Evolutionary conservation across 1,139 yeast genomes (phyloP).

Genomic region (Arxiozyma slooffiae): DNA sequence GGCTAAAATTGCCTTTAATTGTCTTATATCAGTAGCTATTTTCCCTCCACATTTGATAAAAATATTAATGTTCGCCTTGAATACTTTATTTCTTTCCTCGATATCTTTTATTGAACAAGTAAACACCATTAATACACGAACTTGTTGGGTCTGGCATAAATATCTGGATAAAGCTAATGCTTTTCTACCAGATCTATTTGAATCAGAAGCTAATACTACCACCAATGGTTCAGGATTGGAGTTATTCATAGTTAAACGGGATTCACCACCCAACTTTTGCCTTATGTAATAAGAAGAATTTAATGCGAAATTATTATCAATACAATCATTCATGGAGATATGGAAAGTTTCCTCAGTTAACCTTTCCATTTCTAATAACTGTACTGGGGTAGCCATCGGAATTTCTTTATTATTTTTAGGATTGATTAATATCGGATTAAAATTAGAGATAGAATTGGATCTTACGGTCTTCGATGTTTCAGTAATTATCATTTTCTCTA

Average conservation of each 20-base stretch:
- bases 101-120: slow-evolving; percentile 11
- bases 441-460: slow-evolving; percentile 8
- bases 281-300: slow-evolving; percentile 54
- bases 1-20: slow-evolving; percentile 31
- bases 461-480: slow-evolving; percentile 12
- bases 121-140: slow-evolving; percentile 43
- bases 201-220: slow-evolving; percentile 54
- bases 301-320: slow-evolving; percentile 44
- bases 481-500: slow-evolving; percentile 18
- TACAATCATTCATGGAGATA: slow-evolving; percentile 45
- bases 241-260: slow-evolving; percentile 49
- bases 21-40: slow-evolving; percentile 33
- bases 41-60: slow-evolving; percentile 50
- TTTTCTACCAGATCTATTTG: slow-evolving; percentile 62
- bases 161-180: slow-evolving; percentile 78
- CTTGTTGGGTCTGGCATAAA: slow-evolving; percentile 49
- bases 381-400: slow-evolving; percentile 71
- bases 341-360: slow-evolving; percentile 47
- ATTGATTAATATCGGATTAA: slow-evolving; percentile 12
- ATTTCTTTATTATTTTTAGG: slow-evolving; percentile 28
- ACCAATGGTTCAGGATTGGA: slow-evolving; percentile 77
- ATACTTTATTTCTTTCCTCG: slow-evolving; percentile 33
- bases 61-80: slow-evolving; percentile 31
- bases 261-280: slow-evolving; percentile 57
- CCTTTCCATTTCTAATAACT: slow-evolving; percentile 69